These are phyloP conservation scores for Echinosophora koreensis DNA, from an alignment of 306 rosid species.

Conservation along the genomic window DNA sequence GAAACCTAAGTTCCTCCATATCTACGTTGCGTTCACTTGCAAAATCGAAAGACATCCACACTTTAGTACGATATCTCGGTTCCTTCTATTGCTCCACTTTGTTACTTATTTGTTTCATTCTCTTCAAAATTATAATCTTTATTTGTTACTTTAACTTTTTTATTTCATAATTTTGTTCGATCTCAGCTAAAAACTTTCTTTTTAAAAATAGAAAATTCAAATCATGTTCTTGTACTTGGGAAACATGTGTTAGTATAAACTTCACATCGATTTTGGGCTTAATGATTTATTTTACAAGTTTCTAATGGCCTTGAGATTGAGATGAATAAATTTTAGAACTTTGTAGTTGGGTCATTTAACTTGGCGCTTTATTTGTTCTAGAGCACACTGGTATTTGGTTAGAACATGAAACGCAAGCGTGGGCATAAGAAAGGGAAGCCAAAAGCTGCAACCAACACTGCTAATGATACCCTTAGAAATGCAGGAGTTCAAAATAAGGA, in stretches of 20 bases:
- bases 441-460: conserved; percentile 52
- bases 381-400: conserved; percentile 19
- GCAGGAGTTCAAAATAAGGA: conserved; percentile 42
- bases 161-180: background rate
- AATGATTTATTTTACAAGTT: background rate
- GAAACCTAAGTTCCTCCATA: background rate
- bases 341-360: conserved; percentile 36
- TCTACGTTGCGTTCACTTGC: background rate
- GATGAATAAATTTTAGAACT: background rate
- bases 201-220: background rate
- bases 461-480: conserved; percentile 37
- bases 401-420: conserved; percentile 89
- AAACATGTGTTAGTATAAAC: background rate
- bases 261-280: background rate
- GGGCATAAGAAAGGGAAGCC: conserved; percentile 78
- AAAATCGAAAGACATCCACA: background rate
- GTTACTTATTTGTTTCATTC: conserved; percentile 16
- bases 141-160: background rate
- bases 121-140: background rate
- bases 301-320: background rate
- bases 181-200: background rate
- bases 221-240: background rate
- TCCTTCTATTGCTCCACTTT: background rate
- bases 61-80: background rate
- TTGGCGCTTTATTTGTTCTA: conserved; percentile 38